Percentiles rank a stretch among this genome's conserved stretches.
phyloP scores from a whole-genome alignment of 2,329 filamentous ascomycete genomes.

The Aspergillus japonicus region DNA sequence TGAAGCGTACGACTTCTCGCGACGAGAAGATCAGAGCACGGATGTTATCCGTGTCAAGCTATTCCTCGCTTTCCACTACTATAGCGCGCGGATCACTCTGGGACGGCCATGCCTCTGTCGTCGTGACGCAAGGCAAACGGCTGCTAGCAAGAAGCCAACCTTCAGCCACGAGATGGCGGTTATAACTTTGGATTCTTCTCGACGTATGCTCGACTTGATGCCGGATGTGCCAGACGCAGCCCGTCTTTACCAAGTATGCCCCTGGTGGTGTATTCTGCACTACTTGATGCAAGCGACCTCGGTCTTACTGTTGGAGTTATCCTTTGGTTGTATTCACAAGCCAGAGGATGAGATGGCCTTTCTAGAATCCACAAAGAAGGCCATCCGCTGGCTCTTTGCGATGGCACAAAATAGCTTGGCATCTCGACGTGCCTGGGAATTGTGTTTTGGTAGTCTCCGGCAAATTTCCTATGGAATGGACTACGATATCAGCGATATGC shows the following conservation, averaged over 20 bases:
- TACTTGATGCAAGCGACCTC: conserved; percentile 47
- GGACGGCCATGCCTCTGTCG: conserved; percentile 49
- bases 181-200: conserved; percentile 41
- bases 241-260: conserved; percentile 41
- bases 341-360: conserved; percentile 40
- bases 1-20: conserved; percentile 36
- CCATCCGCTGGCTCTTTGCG: conserved; percentile 43
- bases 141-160: conserved; percentile 24
- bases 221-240: conserved; percentile 43
- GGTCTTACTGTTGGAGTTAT: conserved; percentile 47
- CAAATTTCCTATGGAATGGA: conserved; percentile 36
- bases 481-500: conserved; percentile 37
- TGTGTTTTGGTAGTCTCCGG: conserved; percentile 40
- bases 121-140: conserved; percentile 35
- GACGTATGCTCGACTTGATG: conserved; percentile 41
- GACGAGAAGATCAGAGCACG: conserved; percentile 30
- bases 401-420: conserved; percentile 41
- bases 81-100: conserved; percentile 45
- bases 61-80: conserved; percentile 45
- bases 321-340: conserved; percentile 46
- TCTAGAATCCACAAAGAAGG: conserved; percentile 42
- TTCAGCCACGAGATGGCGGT: conserved; percentile 43
- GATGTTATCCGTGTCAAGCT: conserved; percentile 40
- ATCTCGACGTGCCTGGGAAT: conserved; percentile 43
- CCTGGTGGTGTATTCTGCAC: conserved; percentile 49